A percentile compares a stretch with the other conserved stretches of the same genome.
phyloP scores from a whole-genome alignment of 345 rosid species.

The Litchi chinensis region DNA sequence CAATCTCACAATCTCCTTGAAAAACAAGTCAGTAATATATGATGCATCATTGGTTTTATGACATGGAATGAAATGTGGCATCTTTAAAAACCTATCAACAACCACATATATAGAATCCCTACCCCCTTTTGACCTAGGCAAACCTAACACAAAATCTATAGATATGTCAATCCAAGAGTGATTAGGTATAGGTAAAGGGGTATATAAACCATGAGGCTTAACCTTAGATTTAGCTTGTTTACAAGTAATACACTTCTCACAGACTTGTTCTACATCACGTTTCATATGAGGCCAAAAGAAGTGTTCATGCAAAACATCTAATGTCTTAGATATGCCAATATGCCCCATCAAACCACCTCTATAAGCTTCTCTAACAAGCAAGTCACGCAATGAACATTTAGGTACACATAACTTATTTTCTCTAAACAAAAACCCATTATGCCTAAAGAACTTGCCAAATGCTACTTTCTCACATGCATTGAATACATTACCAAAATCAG shows the following conservation, averaged over 20 bases:
- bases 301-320: no score
- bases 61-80: no score
- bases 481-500: not conserved
- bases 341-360: not conserved
- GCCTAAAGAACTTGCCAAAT: not conserved
- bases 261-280: no score
- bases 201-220: not conserved
- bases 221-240: not conserved
- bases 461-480: no score
- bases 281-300: no score
- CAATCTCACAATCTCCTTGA: no score
- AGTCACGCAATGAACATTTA: not conserved
- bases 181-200: not conserved
- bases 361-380: not conserved
- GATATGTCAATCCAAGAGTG: not conserved
- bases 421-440: not conserved
- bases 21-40: no score
- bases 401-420: not conserved
- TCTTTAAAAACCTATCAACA: no score
- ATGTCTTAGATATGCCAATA: not conserved
- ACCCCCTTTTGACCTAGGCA: not conserved
- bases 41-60: no score
- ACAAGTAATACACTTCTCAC: no score
- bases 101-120: no score
- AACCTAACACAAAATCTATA: not conserved